phyloP scores from a whole-genome alignment of 805 yeast genomes.

The Kluyveromyces nonfermentans region DNA sequence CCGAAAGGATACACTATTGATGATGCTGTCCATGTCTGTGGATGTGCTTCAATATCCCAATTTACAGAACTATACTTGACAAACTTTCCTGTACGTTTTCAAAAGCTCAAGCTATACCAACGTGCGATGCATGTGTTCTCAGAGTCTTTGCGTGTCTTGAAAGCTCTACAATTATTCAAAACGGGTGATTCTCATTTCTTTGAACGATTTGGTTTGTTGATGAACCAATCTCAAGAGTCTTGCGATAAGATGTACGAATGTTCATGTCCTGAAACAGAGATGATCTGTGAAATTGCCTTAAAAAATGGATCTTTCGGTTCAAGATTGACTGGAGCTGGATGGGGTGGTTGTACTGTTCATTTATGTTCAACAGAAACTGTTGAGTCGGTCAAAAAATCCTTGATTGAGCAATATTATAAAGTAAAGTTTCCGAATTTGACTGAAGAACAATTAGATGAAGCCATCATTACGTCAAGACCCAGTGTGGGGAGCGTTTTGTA shows the following conservation, averaged over 20 bases:
- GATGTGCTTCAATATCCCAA: constrained; percentile 33
- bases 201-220: constrained; percentile 39
- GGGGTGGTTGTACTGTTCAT: constrained; percentile 70
- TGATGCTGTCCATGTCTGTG: constrained; percentile 32
- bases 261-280: constrained; percentile 46
- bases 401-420: constrained; percentile 43
- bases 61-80: constrained; percentile 38
- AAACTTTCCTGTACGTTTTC: constrained; percentile 49
- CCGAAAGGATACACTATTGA: constrained; percentile 42
- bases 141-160: constrained; percentile 51
- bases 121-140: constrained; percentile 55
- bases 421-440: constrained; percentile 41
- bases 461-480: constrained; percentile 47
- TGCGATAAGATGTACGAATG: constrained; percentile 41
- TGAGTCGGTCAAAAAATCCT: constrained; percentile 35
- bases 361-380: constrained; percentile 31
- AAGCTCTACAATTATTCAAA: constrained; percentile 37
- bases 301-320: constrained; percentile 54
- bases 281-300: constrained; percentile 44
- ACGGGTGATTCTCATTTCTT: constrained; percentile 29
- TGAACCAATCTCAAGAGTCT: constrained; percentile 53
- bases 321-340: constrained; percentile 73
- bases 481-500: constrained; percentile 39
- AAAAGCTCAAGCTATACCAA: constrained; percentile 43
- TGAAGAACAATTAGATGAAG: constrained; percentile 36